Evolutionary conservation across 2,329 filamentous ascomycete species (phyloP).

Genomic region (Botrytis aclada): DNA sequence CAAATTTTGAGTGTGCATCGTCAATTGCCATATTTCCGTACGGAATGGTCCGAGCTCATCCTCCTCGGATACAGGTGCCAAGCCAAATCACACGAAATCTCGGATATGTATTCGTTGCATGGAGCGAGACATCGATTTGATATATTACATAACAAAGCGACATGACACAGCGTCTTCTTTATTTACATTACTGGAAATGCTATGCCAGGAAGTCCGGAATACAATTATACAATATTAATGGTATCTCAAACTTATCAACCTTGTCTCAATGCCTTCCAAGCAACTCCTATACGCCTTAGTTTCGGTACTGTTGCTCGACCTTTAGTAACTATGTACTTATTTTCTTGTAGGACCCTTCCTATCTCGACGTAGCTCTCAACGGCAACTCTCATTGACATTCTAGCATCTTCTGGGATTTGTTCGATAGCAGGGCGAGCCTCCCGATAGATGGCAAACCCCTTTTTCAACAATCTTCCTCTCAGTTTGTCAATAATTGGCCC

Average conservation of each 20-base stretch:
- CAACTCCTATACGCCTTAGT: conserved; percentile 51
- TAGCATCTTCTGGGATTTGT: conserved; percentile 56
- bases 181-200: neutral
- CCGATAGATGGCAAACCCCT: conserved; percentile 59
- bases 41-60: conserved; percentile 3
- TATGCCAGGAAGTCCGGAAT: neutral
- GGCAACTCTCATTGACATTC: conserved; percentile 63
- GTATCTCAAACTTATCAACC: conserved; percentile 13
- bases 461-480: conserved; percentile 53
- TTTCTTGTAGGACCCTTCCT: conserved; percentile 53
- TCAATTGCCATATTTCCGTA: neutral
- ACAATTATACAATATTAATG: neutral
- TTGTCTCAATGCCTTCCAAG: conserved; percentile 52
- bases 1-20: neutral
- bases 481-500: conserved; percentile 48
- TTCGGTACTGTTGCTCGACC: conserved; percentile 46
- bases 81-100: neutral
- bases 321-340: conserved; percentile 43
- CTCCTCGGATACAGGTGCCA: neutral
- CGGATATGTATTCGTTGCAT: too few species aligned
- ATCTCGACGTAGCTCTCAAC: conserved; percentile 78
- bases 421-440: conserved; percentile 56
- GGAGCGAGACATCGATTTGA: neutral
- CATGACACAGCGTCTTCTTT: neutral
- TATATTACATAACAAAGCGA: neutral